Conservation (phyloP, 2,329 filamentous ascomycete species). For the Neobulgaria alba region DNA sequence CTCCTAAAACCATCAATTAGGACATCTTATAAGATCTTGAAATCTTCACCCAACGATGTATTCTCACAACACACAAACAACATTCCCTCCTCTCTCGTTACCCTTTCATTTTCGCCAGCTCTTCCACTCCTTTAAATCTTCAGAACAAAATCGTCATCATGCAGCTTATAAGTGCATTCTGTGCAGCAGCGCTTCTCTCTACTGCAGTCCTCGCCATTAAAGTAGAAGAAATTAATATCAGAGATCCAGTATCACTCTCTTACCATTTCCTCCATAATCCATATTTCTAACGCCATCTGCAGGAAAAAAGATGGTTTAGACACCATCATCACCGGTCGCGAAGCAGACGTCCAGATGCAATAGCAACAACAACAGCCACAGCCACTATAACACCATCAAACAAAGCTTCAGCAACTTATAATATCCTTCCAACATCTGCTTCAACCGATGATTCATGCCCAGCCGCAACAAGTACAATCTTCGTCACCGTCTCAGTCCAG, state of each 20-base stretch:
- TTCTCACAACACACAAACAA: neutral
- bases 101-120: neutral
- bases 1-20: neutral
- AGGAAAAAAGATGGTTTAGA: too few species aligned
- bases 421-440: neutral
- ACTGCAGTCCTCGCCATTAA: conserved; percentile 6
- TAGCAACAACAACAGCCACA: too few species aligned
- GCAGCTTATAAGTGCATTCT: conserved; percentile 10
- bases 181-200: conserved; percentile 8
- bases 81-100: conserved; percentile 1
- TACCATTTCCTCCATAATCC: too few species aligned
- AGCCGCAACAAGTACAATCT: neutral
- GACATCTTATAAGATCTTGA: neutral
- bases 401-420: too few species aligned
- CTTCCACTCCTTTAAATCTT: neutral
- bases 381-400: too few species aligned
- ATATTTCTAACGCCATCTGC: too few species aligned
- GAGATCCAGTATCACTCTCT: too few species aligned
- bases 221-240: too few species aligned
- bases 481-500: too few species aligned
- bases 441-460: neutral
- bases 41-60: neutral
- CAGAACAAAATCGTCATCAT: too few species aligned
- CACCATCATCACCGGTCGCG: neutral
- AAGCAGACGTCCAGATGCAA: too few species aligned